A percentile compares a stretch with the other conserved stretches of the same genome.
Conservation (phyloP, 2,329 filamentous ascomycete genomes). For the Stachybotrys chlorohalonatus region DNA sequence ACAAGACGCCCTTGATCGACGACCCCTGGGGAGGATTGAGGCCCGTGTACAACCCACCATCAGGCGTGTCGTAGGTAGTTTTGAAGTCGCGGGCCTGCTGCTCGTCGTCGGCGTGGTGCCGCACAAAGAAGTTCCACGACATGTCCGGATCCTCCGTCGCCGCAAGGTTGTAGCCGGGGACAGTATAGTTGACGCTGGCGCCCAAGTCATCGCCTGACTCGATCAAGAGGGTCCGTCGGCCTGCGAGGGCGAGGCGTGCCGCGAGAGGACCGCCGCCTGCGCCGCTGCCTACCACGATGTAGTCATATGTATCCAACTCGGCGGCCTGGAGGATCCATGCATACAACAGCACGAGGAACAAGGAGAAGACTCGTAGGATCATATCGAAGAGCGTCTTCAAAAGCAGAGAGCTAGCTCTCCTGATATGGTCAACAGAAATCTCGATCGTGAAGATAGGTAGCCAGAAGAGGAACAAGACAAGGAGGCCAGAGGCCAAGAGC, state of each 20-base stretch:
- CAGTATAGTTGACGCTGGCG: slow-evolving; percentile 33
- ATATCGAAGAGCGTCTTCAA: not conserved
- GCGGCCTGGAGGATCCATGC: not conserved
- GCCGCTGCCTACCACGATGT: slow-evolving; percentile 53
- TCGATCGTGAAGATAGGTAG: no score
- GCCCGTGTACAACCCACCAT: slow-evolving; percentile 43
- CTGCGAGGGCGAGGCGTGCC: slow-evolving; percentile 48
- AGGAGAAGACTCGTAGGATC: not conserved
- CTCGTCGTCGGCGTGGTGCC: slow-evolving; percentile 43
- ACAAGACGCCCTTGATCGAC: slow-evolving; percentile 42
- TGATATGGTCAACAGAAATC: no score
- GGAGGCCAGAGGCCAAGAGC: not conserved
- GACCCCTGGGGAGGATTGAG: slow-evolving; percentile 42
- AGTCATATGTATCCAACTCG: slow-evolving; percentile 39
- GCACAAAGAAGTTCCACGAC: slow-evolving; percentile 51
- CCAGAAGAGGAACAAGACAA: not conserved
- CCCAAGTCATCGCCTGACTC: slow-evolving; percentile 52
- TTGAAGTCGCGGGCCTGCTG: slow-evolving; percentile 44
- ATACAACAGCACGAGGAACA: not conserved
- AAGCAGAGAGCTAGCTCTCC: no score
- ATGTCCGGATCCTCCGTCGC: slow-evolving; percentile 42
- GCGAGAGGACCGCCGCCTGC: slow-evolving; percentile 50
- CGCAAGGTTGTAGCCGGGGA: slow-evolving; percentile 39
- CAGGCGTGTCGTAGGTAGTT: slow-evolving; percentile 40
- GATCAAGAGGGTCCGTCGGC: slow-evolving; percentile 50